Conservation (phyloP, 2,329 filamentous ascomycete species). For the Lecanosticta acicola region DNA sequence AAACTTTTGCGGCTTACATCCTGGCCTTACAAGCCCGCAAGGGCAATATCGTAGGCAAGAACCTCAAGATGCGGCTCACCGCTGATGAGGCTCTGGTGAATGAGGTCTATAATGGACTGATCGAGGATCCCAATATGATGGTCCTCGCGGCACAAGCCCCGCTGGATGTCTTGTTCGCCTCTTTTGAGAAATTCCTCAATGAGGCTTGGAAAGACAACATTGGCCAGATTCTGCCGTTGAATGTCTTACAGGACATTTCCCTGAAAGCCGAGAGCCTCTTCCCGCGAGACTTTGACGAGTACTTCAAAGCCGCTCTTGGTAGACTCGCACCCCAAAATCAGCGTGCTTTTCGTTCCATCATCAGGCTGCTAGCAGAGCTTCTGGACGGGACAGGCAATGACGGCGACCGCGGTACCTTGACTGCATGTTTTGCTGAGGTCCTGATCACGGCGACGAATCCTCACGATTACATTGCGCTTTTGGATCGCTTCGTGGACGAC, state of each 20-base stretch:
- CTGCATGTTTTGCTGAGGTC: slow-evolving; percentile 81
- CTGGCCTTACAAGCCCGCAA: slow-evolving; percentile 77
- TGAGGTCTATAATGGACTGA: slow-evolving; percentile 80
- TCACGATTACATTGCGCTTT: slow-evolving; percentile 76
- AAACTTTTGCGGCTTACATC: slow-evolving; percentile 78
- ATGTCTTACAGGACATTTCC: slow-evolving; percentile 69
- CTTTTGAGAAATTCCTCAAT: slow-evolving; percentile 87
- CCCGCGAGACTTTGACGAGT: slow-evolving; percentile 63
- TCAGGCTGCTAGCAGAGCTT: slow-evolving; percentile 80
- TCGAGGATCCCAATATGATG: slow-evolving; percentile 75
- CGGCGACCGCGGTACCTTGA: slow-evolving; percentile 80
- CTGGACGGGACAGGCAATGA: slow-evolving; percentile 88
- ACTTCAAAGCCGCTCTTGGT: slow-evolving; percentile 49
- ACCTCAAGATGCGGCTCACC: slow-evolving; percentile 61
- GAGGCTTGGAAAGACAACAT: slow-evolving; percentile 86
- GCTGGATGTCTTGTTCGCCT: slow-evolving; percentile 79
- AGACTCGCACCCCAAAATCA: slow-evolving; percentile 56
- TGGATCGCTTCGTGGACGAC: slow-evolving; percentile 85
- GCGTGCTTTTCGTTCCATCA: slow-evolving; percentile 73
- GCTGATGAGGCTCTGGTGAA: slow-evolving; percentile 79
- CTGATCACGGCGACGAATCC: slow-evolving; percentile 71
- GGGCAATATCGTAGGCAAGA: slow-evolving; percentile 76
- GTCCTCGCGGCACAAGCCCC: slow-evolving; percentile 69
- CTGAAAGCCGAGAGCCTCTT: slow-evolving; percentile 56
- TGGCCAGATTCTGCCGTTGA: slow-evolving; percentile 71